Conservation (phyloP, 2,329 filamentous ascomycete genomes). For the Bipolaris cookei region DNA sequence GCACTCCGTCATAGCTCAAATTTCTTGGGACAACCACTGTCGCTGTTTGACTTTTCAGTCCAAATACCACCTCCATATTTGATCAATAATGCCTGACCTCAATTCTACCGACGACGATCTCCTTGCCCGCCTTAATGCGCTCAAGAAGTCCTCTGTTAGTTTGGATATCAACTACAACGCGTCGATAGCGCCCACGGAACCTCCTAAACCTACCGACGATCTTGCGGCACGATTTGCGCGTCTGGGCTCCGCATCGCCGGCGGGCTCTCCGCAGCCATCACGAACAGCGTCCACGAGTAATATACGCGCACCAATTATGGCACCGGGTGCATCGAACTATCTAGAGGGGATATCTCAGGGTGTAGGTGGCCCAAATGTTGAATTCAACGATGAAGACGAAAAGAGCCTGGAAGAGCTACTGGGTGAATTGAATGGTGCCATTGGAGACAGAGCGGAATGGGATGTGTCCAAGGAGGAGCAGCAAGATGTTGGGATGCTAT, state of each 20-base stretch:
- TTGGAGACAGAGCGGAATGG: slow-evolving; percentile 48
- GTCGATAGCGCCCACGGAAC: slow-evolving; percentile 21
- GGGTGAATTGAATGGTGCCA: slow-evolving; percentile 46
- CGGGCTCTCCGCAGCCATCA: slow-evolving; percentile 34
- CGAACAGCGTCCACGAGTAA: slow-evolving; percentile 28
- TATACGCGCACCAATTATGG: slow-evolving; percentile 29
- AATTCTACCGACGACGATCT: slow-evolving; percentile 49
- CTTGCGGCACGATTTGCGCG: slow-evolving; percentile 49
- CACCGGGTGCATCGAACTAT: slow-evolving; percentile 45
- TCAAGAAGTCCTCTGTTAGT: slow-evolving; percentile 53
- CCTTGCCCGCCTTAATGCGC: slow-evolving; percentile 57
- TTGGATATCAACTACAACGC: slow-evolving; percentile 35
- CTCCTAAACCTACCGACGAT: slow-evolving; percentile 35
- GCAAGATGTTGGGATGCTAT: slow-evolving; percentile 49
- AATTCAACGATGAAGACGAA: slow-evolving; percentile 51
- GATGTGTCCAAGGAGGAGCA: slow-evolving; percentile 50
- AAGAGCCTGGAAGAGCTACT: slow-evolving; percentile 56
- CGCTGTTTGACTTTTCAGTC: not conserved
- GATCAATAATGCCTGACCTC: slow-evolving; percentile 22
- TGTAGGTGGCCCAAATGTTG: slow-evolving; percentile 30
- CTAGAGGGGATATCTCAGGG: slow-evolving; percentile 42
- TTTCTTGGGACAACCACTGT: not conserved
- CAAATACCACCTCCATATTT: not conserved
- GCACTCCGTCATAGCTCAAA: slow-evolving; percentile 6
- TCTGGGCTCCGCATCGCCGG: slow-evolving; percentile 41